Percentiles rank a stretch among this genome's conserved stretches.
These are phyloP conservation scores for Stagonosporopsis tanaceti DNA, from an alignment of 2,329 filamentous ascomycete genomes.

Conservation along the genomic window DNA sequence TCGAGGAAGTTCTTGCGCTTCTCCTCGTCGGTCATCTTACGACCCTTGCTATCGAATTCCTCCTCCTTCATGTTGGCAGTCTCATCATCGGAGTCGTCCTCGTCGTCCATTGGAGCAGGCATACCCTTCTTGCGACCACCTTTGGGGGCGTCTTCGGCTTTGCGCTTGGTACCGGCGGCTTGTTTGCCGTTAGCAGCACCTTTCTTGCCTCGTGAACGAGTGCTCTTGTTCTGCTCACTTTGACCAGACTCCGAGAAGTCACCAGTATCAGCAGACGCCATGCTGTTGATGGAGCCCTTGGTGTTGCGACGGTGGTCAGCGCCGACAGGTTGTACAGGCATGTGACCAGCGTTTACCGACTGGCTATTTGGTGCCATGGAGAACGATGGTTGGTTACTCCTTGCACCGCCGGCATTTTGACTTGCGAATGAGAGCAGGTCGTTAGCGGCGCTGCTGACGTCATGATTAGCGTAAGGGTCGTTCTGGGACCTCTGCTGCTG, in stretches of 20 bases:
- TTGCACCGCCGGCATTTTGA: constrained; percentile 67
- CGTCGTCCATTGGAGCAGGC: constrained; percentile 56
- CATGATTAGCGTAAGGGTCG: constrained; percentile 84
- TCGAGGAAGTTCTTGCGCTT: constrained; percentile 98
- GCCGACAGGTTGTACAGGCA: constrained; percentile 57
- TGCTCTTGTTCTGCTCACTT: constrained; percentile 66
- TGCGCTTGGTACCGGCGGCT: constrained; percentile 65
- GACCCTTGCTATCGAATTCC: constrained; percentile 60
- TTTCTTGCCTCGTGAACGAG: constrained; percentile 48
- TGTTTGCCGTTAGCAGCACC: constrained; percentile 47
- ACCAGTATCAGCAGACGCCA: constrained; percentile 63
- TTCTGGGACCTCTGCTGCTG: constrained; percentile 51
- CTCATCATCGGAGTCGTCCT: constrained; percentile 54
- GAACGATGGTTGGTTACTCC: constrained; percentile 62
- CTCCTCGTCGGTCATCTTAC: constrained; percentile 98
- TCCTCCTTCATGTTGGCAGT: constrained; percentile 48
- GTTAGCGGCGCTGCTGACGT: constrained; percentile 92
- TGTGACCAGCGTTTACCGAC: constrained; percentile 54
- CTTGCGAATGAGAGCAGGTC: constrained; percentile 86
- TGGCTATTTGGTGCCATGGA: constrained; percentile 53
- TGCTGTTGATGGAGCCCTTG: constrained; percentile 66
- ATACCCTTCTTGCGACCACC: constrained; percentile 73
- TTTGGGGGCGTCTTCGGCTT: constrained; percentile 77
- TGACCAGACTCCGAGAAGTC: constrained; percentile 78
- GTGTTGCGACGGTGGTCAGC: constrained; percentile 60